phyloP scores from a whole-genome alignment of 257 asterid genomes.

The Gentiana straminea region DNA sequence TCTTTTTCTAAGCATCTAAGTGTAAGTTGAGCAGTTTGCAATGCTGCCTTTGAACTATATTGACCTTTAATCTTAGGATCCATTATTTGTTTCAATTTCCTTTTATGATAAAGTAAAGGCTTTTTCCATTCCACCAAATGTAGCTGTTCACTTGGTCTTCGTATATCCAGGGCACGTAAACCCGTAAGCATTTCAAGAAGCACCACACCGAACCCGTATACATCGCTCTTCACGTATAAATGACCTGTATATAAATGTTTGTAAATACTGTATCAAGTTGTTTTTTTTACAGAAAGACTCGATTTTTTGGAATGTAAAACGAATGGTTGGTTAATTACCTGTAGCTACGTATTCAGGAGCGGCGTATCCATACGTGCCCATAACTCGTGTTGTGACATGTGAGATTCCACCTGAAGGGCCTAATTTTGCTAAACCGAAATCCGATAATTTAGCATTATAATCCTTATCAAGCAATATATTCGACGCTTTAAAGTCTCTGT shows the following conservation, averaged over 20 bases:
- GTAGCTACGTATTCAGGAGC: conserved; percentile 50
- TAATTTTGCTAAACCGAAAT: conserved; percentile 39
- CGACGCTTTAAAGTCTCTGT: conserved; percentile 40
- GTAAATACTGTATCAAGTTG: no score
- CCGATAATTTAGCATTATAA: conserved; percentile 40
- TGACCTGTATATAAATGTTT: no score
- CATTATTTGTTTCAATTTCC: conserved; percentile 26
- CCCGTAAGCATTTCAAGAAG: conserved; percentile 37
- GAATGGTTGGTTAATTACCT: conserved; percentile 15
- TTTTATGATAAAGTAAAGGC: conserved; percentile 19
- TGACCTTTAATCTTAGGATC: conserved; percentile 33
- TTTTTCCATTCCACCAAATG: conserved; percentile 29
- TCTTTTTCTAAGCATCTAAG: conserved; percentile 29
- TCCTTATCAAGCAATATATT: conserved; percentile 39
- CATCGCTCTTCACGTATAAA: no score
- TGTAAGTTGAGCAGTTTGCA: conserved; percentile 23
- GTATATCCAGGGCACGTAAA: conserved; percentile 26
- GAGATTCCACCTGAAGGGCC: conserved; percentile 37
- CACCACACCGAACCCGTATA: neutral
- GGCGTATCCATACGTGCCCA: conserved; percentile 45
- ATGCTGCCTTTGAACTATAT: conserved; percentile 25
- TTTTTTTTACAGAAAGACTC: no score
- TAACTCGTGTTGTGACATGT: conserved; percentile 41
- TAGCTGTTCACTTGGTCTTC: conserved; percentile 20
- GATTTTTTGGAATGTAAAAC: neutral